Base-by-base conservation (phyloP, 208 protist species). In the Angomonas deanei region DNA sequence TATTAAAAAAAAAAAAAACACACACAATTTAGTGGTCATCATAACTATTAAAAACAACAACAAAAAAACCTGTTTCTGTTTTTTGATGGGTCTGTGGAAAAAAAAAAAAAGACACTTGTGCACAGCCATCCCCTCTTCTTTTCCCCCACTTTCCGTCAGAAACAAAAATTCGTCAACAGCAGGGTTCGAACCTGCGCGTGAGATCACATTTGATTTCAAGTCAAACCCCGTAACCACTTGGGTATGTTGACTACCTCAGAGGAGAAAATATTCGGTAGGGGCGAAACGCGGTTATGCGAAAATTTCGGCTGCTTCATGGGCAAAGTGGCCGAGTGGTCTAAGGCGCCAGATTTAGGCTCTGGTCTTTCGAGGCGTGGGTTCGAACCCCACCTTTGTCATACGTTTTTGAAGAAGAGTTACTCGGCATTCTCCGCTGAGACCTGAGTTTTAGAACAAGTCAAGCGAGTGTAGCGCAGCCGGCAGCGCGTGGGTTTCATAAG, bases 401-500 rank as follows among this genome's bases (percentile, higher is more conserved):
- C 21, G 21, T 78, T 74, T 77, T 56, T 32, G 10, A 53, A n/a
- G n/a, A n/a, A n/a, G n/a, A n/a, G n/a, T n/a, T n/a, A n/a, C n/a
- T n/a, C n/a, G n/a, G n/a, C n/a, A n/a, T n/a, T n/a, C n/a, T n/a
- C n/a, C n/a, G n/a, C n/a, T n/a, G n/a, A n/a, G n/a, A n/a, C n/a
- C n/a, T n/a, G n/a, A n/a, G n/a, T n/a, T n/a, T n/a, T n/a, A n/a
- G n/a, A n/a, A n/a, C n/a, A n/a, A n/a, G n/a, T 42, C 36, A 49
- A n/a, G 84, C 87, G 84, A 90, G 84, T 80, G 76, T 96, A 82
- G 90, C 90, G 90, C 90, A 93, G 90, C 93, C 90, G 87, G 90
- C 87, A 96, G 90, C 90, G 90, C 90, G 90, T 96, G 84, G 86
- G 90, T 93, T 74, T 96, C 90, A 96, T 96, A 96, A 96, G 89